Conservation (phyloP, 2,329 filamentous ascomycete species). For the Amauroascus niger region DNA sequence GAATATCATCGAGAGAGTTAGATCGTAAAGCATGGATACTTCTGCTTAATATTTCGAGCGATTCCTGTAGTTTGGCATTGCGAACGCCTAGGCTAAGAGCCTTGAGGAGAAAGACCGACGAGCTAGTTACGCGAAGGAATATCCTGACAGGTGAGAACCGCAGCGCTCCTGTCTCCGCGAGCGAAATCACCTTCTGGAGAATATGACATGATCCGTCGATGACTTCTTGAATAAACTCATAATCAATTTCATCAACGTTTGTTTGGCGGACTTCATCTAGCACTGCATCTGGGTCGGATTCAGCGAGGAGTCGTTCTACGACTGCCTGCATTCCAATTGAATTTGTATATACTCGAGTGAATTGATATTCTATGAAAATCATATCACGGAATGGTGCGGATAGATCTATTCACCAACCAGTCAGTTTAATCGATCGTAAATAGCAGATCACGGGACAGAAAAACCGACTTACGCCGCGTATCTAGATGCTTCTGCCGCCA, state of each 20-base stretch:
- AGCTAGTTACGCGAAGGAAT: conserved; percentile 46
- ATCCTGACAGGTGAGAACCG: conserved; percentile 46
- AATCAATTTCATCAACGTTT: conserved; percentile 43
- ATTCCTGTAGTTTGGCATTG: conserved; percentile 42
- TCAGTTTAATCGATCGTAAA: not conserved
- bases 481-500: conserved; percentile 34
- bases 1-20: conserved; percentile 44
- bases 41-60: conserved; percentile 40
- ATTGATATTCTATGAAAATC: conserved; percentile 46
- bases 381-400: conserved; percentile 37
- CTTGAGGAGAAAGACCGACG: conserved; percentile 47
- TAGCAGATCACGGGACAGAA: not conserved
- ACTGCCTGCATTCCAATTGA: conserved; percentile 48
- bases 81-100: conserved; percentile 43
- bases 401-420: conserved; percentile 8
- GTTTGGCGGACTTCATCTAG: conserved; percentile 33
- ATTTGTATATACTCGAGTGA: conserved; percentile 36
- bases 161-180: conserved; percentile 40
- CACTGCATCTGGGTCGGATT: conserved; percentile 24
- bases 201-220: conserved; percentile 47
- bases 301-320: conserved; percentile 43
- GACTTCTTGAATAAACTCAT: conserved; percentile 48
- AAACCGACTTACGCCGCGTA: conserved; percentile 12
- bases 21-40: conserved; percentile 42
- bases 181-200: conserved; percentile 41